Evolutionary conservation across 257 asterid species (phyloP).

Genomic region (Solanum chmielewskii): DNA sequence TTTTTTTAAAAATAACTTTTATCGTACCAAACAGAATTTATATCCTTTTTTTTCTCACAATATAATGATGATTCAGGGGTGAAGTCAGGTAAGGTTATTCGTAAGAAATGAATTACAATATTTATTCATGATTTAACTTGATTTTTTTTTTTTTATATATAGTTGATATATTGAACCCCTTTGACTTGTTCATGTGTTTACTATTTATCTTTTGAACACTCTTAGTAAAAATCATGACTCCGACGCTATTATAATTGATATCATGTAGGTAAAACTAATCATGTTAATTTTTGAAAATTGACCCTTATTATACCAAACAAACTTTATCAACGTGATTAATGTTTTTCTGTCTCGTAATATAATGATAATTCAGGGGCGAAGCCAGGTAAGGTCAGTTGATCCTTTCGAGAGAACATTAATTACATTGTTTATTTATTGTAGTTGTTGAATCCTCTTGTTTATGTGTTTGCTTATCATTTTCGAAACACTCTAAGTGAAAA

Average conservation of each 20-base stretch:
- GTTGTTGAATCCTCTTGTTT: not conserved
- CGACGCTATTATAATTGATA: accelerated
- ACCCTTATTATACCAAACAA: not conserved
- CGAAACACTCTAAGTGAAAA: not conserved
- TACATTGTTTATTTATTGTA: too few species aligned
- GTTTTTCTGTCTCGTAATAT: not conserved
- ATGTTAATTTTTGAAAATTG: not conserved
- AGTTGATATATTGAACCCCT: not conserved
- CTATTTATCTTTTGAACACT: not conserved
- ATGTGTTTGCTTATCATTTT: not conserved
- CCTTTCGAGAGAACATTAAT: too few species aligned
- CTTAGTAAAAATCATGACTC: not conserved
- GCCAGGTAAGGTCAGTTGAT: not conserved
- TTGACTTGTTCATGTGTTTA: not conserved
- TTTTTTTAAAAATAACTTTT: not conserved
- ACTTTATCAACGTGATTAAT: not conserved
- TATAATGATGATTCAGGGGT: not conserved
- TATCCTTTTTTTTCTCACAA: not conserved
- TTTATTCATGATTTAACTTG: not conserved
- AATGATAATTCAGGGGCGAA: not conserved
- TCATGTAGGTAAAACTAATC: not conserved
- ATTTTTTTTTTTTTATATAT: not conserved
- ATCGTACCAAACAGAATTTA: not conserved
- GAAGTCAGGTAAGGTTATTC: not conserved
- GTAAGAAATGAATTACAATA: not conserved